These are phyloP conservation scores for Leccinum subatratum DNA, from an alignment of 1,284 basidiomycete genomes.

Conservation along the genomic window DNA sequence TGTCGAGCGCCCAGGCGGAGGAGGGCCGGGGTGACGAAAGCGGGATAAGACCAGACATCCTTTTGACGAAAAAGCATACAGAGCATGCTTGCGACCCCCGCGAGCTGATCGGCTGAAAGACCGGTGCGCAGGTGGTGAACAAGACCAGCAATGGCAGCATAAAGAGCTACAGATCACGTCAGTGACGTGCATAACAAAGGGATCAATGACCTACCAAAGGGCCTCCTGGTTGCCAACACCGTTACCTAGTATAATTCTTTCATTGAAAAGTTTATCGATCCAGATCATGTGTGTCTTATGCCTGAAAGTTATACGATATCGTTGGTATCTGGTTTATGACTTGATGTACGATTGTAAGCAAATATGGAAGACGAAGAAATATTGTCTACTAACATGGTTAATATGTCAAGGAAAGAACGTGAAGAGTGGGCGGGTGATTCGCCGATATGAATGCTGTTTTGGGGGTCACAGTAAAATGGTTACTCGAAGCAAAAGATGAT, in stretches of 20 bases:
- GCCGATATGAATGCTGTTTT: background rate
- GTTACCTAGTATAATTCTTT: no score
- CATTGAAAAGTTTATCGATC: slow-evolving; percentile 5
- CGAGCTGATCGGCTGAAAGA: no score
- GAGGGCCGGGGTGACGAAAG: slow-evolving; percentile 70
- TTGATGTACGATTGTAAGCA: slow-evolving; percentile 29
- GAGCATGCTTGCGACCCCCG: no score
- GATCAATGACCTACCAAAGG: no score
- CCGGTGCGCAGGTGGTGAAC: no score
- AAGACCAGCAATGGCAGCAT: no score
- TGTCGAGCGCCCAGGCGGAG: slow-evolving; percentile 91
- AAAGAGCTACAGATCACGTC: no score
- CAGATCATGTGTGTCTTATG: slow-evolving; percentile 29
- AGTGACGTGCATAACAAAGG: no score
- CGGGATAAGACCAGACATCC: slow-evolving; percentile 34
- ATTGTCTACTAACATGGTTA: slow-evolving; percentile 50
- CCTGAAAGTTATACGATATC: slow-evolving; percentile 39
- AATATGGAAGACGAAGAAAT: slow-evolving; percentile 46
- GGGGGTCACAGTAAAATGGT: slow-evolving; percentile 43
- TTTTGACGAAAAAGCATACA: no score
- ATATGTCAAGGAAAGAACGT: slow-evolving; percentile 54
- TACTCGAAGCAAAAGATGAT: slow-evolving; percentile 46
- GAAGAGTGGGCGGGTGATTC: slow-evolving; percentile 44
- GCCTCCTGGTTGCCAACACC: no score
- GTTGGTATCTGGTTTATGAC: slow-evolving; percentile 32